phyloP scores from a whole-genome alignment of 139 green algal genomes.

The Chlamydomonas asymmetrica region DNA sequence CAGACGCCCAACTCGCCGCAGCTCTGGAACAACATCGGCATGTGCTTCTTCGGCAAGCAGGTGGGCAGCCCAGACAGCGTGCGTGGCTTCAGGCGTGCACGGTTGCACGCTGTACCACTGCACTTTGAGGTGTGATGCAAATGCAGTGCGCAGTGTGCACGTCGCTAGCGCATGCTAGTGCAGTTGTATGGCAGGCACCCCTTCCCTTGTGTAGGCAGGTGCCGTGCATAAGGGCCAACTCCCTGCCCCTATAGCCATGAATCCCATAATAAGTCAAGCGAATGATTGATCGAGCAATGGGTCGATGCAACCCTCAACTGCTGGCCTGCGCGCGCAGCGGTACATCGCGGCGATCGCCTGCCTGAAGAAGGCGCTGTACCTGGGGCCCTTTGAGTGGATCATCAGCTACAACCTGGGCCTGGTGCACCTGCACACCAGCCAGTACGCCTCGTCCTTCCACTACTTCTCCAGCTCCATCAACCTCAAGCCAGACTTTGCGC shows the following conservation, averaged over 20 bases:
- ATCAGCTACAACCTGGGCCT: slow-evolving; percentile 82
- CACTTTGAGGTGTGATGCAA: too few relatives aligned
- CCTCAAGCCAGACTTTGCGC: slow-evolving; percentile 75
- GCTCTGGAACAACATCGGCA: slow-evolving; percentile 90
- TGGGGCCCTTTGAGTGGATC: slow-evolving; percentile 87
- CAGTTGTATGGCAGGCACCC: too few relatives aligned
- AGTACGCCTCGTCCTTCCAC: slow-evolving; percentile 80
- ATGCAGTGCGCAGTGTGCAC: too few relatives aligned
- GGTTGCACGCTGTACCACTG: too few relatives aligned
- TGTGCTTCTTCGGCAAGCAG: slow-evolving; percentile 88
- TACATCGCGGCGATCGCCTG: slow-evolving; percentile 80
- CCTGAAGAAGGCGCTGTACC: slow-evolving; percentile 75
- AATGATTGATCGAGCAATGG: too few relatives aligned
- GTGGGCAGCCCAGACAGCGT: slow-evolving; percentile 9
- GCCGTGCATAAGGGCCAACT: too few relatives aligned
- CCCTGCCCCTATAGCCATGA: too few relatives aligned
- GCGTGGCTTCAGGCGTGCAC: too few relatives aligned
- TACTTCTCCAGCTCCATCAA: slow-evolving; percentile 79
- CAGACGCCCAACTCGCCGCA: slow-evolving; percentile 72
- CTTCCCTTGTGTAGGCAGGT: too few relatives aligned
- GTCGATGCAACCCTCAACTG: too few relatives aligned
- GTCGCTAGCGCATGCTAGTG: too few relatives aligned
- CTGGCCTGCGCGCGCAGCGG: slow-evolving; percentile 25
- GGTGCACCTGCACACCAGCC: slow-evolving; percentile 63
- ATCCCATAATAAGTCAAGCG: too few relatives aligned